A percentile compares a stretch with the other conserved stretches of the same genome.
phyloP scores from a whole-genome alignment of 352 stramenopile species.

The Thalassiosira pacifica region DNA sequence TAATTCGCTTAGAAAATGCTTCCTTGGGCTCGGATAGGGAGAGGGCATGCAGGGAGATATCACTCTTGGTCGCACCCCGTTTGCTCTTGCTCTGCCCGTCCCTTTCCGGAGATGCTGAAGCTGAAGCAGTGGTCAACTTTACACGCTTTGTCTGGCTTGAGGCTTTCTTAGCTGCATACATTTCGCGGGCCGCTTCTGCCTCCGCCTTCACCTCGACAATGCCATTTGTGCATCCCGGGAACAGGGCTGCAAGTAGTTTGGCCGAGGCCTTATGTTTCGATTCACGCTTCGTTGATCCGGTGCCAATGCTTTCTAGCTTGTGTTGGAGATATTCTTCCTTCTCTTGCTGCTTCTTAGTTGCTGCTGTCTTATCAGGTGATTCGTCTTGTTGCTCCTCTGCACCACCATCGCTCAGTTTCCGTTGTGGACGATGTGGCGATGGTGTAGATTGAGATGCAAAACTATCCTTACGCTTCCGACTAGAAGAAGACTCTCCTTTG shows the following conservation, averaged over 20 bases:
- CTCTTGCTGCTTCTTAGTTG: neutral
- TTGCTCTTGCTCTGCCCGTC: neutral
- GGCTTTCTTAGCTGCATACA: conserved; percentile 72
- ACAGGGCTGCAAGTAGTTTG: conserved; percentile 78
- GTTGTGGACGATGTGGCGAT: conserved; percentile 19
- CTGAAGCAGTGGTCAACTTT: conserved; percentile 45
- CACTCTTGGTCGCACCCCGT: conserved; percentile 28
- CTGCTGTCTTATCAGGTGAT: too few relatives aligned
- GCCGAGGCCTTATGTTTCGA: conserved; percentile 78
- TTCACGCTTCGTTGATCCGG: conserved; percentile 79
- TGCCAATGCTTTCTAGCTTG: conserved; percentile 64
- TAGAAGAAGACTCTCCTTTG: conserved; percentile 18
- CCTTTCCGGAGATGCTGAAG: conserved; percentile 15
- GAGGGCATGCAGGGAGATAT: conserved; percentile 33
- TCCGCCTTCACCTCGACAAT: conserved; percentile 82
- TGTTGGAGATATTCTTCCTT: conserved; percentile 53
- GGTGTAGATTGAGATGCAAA: conserved; percentile 42
- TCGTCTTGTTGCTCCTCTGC: conserved; percentile 16
- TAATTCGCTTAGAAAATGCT: conserved; percentile 54
- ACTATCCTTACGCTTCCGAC: conserved; percentile 60
- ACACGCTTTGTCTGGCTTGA: conserved; percentile 43
- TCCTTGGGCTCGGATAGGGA: conserved; percentile 58
- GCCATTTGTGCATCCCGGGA: conserved; percentile 77
- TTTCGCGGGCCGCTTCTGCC: conserved; percentile 74
- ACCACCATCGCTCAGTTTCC: neutral